phyloP scores from a whole-genome alignment of 164 flowering plant species.

The Vitis labrusca region DNA sequence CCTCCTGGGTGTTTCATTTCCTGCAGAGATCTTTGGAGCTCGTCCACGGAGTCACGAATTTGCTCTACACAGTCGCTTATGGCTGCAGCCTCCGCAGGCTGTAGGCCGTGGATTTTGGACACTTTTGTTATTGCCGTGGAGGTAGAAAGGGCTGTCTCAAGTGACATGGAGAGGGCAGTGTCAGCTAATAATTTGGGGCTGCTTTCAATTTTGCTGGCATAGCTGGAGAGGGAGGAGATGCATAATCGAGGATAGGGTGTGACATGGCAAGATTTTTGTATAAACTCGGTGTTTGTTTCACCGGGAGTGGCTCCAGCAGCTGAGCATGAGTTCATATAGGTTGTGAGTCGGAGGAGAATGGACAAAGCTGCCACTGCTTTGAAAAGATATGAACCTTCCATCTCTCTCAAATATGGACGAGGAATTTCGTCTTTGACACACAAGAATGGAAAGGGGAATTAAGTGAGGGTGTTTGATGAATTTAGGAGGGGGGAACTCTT shows the following conservation, averaged over 20 bases:
- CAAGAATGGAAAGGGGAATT: background rate
- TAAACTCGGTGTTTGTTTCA: slow-evolving; percentile 15
- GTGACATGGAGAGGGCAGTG: slow-evolving; percentile 32
- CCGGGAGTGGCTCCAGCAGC: background rate
- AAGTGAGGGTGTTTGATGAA: too few species aligned
- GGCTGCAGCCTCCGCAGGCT: slow-evolving; percentile 25
- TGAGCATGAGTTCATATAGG: slow-evolving; percentile 7
- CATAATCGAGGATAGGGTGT: slow-evolving; percentile 32
- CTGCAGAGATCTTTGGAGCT: slow-evolving; percentile 24
- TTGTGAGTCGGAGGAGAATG: slow-evolving; percentile 10
- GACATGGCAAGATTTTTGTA: slow-evolving; percentile 25
- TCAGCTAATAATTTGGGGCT: slow-evolving; percentile 25
- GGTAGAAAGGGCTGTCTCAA: slow-evolving; percentile 11
- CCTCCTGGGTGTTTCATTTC: slow-evolving; percentile 15
- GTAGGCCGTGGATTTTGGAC: slow-evolving; percentile 9
- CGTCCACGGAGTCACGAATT: slow-evolving; percentile 32
- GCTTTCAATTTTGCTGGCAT: slow-evolving; percentile 25
- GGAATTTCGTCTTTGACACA: too few species aligned
- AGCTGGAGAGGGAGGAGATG: slow-evolving; percentile 23
- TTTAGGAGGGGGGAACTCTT: too few species aligned
- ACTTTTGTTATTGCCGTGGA: slow-evolving; percentile 12
- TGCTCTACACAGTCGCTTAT: slow-evolving; percentile 36
- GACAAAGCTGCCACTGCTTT: slow-evolving; percentile 3
- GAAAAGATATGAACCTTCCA: background rate
- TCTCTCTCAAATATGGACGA: background rate